Conservation (phyloP, 176 grass and related monocot species). For the Melocanna baccifera region DNA sequence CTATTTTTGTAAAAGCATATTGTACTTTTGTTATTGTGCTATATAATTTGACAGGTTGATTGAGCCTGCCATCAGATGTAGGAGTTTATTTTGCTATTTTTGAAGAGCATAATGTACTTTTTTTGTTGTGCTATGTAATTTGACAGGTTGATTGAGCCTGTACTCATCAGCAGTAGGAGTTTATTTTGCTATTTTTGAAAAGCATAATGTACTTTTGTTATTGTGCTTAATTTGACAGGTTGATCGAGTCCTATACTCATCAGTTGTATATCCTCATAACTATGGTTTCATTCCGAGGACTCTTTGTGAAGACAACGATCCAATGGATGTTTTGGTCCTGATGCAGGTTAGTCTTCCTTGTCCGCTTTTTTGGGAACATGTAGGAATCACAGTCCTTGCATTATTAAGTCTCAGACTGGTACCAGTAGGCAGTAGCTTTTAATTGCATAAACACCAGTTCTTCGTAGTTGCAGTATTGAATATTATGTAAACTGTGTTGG, state of each 20-base stretch:
- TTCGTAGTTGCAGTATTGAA: background rate
- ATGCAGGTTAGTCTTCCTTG: conserved; percentile 50
- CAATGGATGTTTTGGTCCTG: conserved; percentile 76
- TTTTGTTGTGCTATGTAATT: background rate
- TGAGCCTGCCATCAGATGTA: conserved; percentile 45
- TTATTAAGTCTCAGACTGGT: background rate
- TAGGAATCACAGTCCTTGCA: background rate
- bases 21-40: conserved; percentile 2
- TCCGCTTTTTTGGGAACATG: background rate
- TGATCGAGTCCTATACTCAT: conserved; percentile 64
- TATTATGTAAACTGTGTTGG: background rate
- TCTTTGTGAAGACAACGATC: conserved; percentile 69
- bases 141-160: conserved; percentile 47
- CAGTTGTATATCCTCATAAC: conserved; percentile 75
- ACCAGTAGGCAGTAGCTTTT: background rate
- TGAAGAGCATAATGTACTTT: background rate
- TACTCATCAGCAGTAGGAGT: conserved; percentile 49
- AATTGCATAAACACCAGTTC: background rate
- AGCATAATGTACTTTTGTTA: background rate
- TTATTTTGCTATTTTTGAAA: background rate
- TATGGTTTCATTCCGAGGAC: conserved; percentile 77
- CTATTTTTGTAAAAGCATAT: background rate
- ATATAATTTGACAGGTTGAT: conserved; percentile 43
- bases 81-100: background rate
- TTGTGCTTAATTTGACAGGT: conserved; percentile 41